phyloP scores from a whole-genome alignment of 2,329 filamentous ascomycete species.

The Pleomassaria siparia region DNA sequence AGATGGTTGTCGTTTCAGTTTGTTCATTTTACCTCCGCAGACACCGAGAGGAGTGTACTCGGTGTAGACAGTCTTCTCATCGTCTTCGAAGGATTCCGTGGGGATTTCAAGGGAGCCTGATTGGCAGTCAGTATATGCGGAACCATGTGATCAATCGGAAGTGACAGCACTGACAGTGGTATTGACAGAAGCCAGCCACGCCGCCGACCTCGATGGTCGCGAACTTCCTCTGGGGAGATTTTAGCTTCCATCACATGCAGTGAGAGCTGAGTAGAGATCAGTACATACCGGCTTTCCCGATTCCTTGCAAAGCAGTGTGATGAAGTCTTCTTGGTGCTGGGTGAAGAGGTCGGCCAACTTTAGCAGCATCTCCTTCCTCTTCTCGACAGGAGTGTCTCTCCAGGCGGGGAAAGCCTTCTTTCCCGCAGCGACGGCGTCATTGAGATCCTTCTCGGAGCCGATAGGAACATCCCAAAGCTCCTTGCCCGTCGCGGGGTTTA shows the following conservation, averaged over 20 bases:
- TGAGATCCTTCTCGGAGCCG: constrained; percentile 51
- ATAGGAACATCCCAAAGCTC: constrained; percentile 56
- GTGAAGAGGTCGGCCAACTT: constrained; percentile 29
- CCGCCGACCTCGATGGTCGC: constrained; percentile 45
- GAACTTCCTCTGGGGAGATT: constrained; percentile 38
- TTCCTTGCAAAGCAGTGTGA: constrained; percentile 37
- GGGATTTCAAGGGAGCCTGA: constrained; percentile 34
- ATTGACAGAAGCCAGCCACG: constrained; percentile 39
- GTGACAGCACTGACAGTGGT: constrained; percentile 30
- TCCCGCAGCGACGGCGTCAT: constrained; percentile 53
- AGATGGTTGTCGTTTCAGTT: constrained; percentile 13
- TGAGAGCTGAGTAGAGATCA: not conserved
- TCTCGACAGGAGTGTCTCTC: constrained; percentile 39
- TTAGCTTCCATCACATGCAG: constrained; percentile 13
- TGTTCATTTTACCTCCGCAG: constrained; percentile 30
- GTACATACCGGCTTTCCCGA: constrained; percentile 39
- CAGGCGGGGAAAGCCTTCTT: constrained; percentile 52
- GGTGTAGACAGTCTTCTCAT: constrained; percentile 51
- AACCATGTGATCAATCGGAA: constrained; percentile 2
- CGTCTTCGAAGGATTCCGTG: constrained; percentile 46
- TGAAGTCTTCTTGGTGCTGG: constrained; percentile 33
- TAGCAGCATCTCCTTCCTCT: constrained; percentile 35
- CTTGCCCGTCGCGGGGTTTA: constrained; percentile 56
- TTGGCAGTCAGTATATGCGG: constrained; percentile 32
- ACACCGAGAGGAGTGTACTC: constrained; percentile 53